Evolutionary conservation across 2,329 filamentous ascomycete genomes (phyloP), one percentile per base, ranked within the genome.

Genomic region (Fusarium chuoi): DNA sequence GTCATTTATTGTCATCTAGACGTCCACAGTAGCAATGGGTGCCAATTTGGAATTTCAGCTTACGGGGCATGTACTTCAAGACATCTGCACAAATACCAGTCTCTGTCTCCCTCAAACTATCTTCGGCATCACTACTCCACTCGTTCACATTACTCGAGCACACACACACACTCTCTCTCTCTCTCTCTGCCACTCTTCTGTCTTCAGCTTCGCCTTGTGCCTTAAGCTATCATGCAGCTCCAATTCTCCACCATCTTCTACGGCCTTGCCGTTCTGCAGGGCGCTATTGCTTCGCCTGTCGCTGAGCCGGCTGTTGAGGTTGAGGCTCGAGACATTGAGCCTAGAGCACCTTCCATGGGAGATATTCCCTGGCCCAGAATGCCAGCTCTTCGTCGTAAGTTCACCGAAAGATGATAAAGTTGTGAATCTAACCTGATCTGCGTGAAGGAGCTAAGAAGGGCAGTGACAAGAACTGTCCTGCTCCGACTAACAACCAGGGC

Each of bases 351-450:
- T 45, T 2, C 42, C 8, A 26, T 26, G 42, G 42, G 42, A 26
- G 42, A 45, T 7, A 26, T 45, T 20, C 42, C 42, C 7, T 45
- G 42, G 42, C 42, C 42, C 1, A 45, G 42, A 45, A 4, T 45
- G 1, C 42, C 42, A 18, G 11, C 42, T 45, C 42, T 45, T 45
- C 42, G 42, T 20, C 42, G 42, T 45, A 26, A 45, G 42, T 45
- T 45, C 3, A 13, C 10, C 3, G 15, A 7, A 5, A 24, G 0
- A 24, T 3, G 0, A 12, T 3, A 5, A 14, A 26, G 42, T 45
- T 1, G 7, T 8, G 24, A 45, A 13, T 45, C 24, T 45, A 26
- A 45, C 42, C 26, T 45, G 42, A 45, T 26, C 17, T 45, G 42
- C 17, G 24, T 26, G 42, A 45, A 45, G 42, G 42, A 3, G n/a